phyloP scores from a whole-genome alignment of 331 rosid genomes.

The Erythrophleum ivorense region DNA sequence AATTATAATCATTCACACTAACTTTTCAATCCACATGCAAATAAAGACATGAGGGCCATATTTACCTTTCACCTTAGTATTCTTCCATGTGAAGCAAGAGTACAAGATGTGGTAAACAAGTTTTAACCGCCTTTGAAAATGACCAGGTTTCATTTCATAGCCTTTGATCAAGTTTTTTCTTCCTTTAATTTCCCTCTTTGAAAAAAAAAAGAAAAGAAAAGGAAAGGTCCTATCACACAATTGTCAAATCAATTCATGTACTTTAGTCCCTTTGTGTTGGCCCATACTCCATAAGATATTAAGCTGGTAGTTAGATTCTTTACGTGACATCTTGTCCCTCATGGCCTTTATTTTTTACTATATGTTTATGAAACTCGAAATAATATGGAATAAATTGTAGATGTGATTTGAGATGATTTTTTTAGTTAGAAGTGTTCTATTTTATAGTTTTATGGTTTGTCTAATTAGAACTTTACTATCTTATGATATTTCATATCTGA shows the following conservation, averaged over 20 bases:
- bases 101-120: neutral
- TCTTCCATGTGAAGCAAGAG: slow-evolving; percentile 39
- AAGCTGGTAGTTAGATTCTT: slow-evolving; percentile 16
- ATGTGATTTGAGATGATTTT: too few species aligned
- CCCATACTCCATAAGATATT: slow-evolving; percentile 4
- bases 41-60: slow-evolving; percentile 22
- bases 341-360: neutral
- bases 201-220: neutral
- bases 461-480: neutral
- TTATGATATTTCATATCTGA: too few species aligned
- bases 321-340: neutral
- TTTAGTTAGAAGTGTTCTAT: too few species aligned
- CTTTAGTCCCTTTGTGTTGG: slow-evolving; percentile 26
- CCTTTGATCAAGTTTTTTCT: neutral
- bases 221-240: neutral
- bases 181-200: neutral
- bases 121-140: neutral
- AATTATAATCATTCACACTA: slow-evolving; percentile 43
- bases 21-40: slow-evolving; percentile 37
- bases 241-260: slow-evolving; percentile 34
- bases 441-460: too few species aligned
- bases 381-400: too few species aligned
- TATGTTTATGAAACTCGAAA: neutral
- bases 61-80: slow-evolving; percentile 1
- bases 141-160: neutral